A percentile compares a stretch with the other conserved stretches of the same genome.
These are phyloP conservation scores for Vaccinium darrowii DNA, from an alignment of 148 eudicot species.

Conservation along the genomic window DNA sequence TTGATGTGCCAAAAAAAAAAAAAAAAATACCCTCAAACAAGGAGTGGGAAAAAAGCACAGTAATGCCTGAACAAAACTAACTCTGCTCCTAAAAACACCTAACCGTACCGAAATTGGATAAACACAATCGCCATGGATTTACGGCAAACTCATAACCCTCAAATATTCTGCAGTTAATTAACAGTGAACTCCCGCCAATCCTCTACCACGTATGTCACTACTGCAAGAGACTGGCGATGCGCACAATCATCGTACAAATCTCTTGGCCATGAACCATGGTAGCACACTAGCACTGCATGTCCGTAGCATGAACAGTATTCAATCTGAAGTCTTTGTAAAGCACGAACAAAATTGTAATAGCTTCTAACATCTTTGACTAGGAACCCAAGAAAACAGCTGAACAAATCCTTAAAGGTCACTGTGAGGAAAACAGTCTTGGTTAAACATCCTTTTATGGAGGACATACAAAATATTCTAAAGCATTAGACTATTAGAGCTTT, in stretches of 20 bases:
- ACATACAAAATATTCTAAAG: too few relatives aligned
- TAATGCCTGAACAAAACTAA: neutral
- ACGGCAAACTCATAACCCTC: neutral
- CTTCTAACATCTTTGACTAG: too few relatives aligned
- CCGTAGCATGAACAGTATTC: neutral
- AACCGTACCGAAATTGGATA: neutral
- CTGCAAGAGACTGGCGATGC: neutral
- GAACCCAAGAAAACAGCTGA: too few relatives aligned
- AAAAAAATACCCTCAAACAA: conserved; percentile 2
- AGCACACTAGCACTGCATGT: neutral
- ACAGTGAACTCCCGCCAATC: neutral
- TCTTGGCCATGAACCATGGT: neutral
- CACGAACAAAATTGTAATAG: neutral
- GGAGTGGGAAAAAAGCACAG: neutral
- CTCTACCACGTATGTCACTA: neutral
- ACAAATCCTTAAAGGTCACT: too few relatives aligned
- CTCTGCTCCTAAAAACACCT: neutral
- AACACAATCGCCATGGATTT: neutral
- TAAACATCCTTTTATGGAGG: too few relatives aligned
- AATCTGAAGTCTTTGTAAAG: neutral
- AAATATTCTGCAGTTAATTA: neutral
- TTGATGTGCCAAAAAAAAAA: neutral
- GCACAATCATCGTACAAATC: neutral
- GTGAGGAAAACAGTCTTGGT: too few relatives aligned
- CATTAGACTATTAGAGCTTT: too few relatives aligned